Conservation (phyloP, 225 moss, liverwort and hornwort species). For the Rhytidiadelphus loreus region DNA sequence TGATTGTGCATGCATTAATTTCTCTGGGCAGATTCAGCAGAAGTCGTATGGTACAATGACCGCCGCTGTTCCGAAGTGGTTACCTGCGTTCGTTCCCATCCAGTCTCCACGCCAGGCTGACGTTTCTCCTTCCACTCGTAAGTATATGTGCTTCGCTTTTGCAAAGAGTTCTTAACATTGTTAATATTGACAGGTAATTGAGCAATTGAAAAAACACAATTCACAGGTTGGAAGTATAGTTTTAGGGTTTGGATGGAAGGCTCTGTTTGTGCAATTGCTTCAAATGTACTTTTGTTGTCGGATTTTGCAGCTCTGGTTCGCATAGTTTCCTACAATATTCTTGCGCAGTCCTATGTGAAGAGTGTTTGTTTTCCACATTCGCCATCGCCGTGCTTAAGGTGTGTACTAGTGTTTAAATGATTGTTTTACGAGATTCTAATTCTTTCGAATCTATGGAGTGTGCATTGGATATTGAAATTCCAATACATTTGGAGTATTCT, state of each 20-base stretch:
- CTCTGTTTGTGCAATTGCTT: not conserved
- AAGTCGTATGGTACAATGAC: constrained; percentile 42
- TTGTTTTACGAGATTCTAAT: not conserved
- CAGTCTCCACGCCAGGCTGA: constrained; percentile 10
- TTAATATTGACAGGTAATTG: not conserved
- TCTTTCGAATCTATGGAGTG: not conserved
- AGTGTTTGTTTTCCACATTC: constrained; percentile 69
- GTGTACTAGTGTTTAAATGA: not conserved
- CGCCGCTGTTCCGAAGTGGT: constrained; percentile 25
- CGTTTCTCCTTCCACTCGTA: constrained; percentile 21
- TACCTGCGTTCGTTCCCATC: constrained; percentile 34
- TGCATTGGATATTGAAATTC: not conserved
- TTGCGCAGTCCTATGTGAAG: constrained; percentile 83
- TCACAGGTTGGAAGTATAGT: not conserved
- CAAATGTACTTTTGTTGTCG: not conserved
- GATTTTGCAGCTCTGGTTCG: constrained; percentile 49
- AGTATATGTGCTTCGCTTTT: not conserved
- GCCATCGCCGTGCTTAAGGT: constrained; percentile 73
- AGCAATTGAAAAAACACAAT: not conserved
- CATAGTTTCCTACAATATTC: constrained; percentile 83
- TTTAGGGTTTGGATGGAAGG: constrained; percentile 1
- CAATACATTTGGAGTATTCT: not conserved
- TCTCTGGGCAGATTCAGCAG: constrained; percentile 18
- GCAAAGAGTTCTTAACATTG: not conserved
- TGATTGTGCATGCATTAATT: not conserved